phyloP scores from a whole-genome alignment of 31 red algal species.

The Endocladia muricata region DNA sequence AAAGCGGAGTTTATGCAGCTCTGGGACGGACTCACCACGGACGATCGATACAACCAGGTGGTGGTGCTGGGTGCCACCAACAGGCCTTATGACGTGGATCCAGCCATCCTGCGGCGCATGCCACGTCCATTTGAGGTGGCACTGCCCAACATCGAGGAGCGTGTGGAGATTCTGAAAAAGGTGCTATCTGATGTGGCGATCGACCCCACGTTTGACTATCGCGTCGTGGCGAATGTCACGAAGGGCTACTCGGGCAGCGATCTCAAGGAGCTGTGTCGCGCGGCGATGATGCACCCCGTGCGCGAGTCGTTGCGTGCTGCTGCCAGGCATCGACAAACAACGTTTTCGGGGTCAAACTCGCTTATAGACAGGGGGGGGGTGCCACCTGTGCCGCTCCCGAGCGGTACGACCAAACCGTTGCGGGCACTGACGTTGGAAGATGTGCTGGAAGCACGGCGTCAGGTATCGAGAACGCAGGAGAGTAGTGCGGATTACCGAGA shows the following conservation, averaged over 20 bases:
- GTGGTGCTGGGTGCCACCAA: slow-evolving; percentile 95
- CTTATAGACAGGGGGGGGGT: background rate
- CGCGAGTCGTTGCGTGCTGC: slow-evolving; percentile 51
- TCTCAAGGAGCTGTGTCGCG: slow-evolving; percentile 95
- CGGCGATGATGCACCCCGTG: slow-evolving; percentile 76
- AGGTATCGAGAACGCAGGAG: slow-evolving; percentile 46
- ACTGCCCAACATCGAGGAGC: slow-evolving; percentile 60
- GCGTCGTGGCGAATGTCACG: slow-evolving; percentile 52
- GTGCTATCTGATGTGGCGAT: slow-evolving; percentile 53
- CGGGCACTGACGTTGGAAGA: slow-evolving; percentile 42
- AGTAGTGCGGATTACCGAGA: slow-evolving; percentile 45
- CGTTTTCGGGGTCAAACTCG: background rate
- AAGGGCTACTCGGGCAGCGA: slow-evolving; percentile 92
- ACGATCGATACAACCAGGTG: slow-evolving; percentile 66
- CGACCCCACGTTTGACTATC: slow-evolving; percentile 39
- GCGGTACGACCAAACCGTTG: background rate
- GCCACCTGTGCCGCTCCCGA: background rate
- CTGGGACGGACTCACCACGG: slow-evolving; percentile 96
- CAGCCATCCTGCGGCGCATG: slow-evolving; percentile 93
- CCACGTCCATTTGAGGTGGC: slow-evolving; percentile 85
- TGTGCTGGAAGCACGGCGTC: slow-evolving; percentile 39
- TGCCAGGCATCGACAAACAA: slow-evolving; percentile 31
- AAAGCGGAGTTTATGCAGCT: slow-evolving; percentile 98
- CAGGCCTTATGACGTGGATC: slow-evolving; percentile 92
- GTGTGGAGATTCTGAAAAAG: slow-evolving; percentile 80